phyloP scores from a whole-genome alignment of 129 eudicot genomes.

The Kitagawia praeruptora region DNA sequence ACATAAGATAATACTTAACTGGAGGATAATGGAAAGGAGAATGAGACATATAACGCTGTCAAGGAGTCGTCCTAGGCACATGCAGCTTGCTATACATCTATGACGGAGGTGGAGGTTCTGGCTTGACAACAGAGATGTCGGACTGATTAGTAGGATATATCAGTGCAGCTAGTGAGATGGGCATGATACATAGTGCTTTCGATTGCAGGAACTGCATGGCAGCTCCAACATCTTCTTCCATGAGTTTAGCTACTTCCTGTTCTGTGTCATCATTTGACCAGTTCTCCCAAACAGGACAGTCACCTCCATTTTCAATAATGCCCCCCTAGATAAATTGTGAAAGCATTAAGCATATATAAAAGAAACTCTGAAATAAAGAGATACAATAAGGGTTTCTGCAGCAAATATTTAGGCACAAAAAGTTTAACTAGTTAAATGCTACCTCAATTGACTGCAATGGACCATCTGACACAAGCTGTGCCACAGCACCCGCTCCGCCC shows the following conservation, averaged over 20 bases:
- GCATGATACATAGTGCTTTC: constrained; percentile 93
- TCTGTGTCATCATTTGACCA: constrained; percentile 86
- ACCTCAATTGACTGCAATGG: constrained; percentile 78
- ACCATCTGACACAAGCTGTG: constrained; percentile 81
- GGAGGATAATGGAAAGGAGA: no score
- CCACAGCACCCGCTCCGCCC: constrained; percentile 96
- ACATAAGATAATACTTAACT: constrained; percentile 4
- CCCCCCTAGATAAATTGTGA: constrained; percentile 25
- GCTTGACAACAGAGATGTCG: constrained; percentile 50
- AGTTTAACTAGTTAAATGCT: neutral
- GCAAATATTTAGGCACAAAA: neutral
- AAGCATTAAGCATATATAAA: neutral
- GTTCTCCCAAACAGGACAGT: no score
- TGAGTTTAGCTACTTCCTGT: constrained; percentile 76
- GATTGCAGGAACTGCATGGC: constrained; percentile 96
- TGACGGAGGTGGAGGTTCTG: constrained; percentile 63
- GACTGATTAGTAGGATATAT: constrained; percentile 64
- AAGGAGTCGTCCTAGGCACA: constrained; percentile 50
- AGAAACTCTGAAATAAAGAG: neutral
- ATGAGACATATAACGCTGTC: neutral
- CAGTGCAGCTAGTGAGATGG: no score
- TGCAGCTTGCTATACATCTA: constrained; percentile 30
- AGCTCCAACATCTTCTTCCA: constrained; percentile 95
- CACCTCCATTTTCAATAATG: constrained; percentile 37
- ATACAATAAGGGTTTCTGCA: neutral